Percentiles rank a stretch among this genome's conserved stretches.
Conservation (phyloP, 371 early-diverging fungal genomes). For the Furculomyces boomerangus region DNA sequence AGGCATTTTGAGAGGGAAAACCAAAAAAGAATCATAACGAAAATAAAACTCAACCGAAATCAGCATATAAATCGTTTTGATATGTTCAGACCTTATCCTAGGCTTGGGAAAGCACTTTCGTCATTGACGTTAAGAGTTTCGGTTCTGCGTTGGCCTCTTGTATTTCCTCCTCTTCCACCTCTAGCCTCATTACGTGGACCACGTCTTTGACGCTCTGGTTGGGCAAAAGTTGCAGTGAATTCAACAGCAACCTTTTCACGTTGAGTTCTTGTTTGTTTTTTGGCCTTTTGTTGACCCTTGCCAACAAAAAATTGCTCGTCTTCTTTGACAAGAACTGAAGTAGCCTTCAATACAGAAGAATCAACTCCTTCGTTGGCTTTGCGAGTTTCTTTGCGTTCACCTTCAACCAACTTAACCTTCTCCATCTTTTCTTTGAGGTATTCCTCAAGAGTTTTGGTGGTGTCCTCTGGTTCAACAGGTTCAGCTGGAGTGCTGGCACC, state of each 20-base stretch:
- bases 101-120: conserved; percentile 19
- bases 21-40: no score
- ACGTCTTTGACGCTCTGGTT: conserved; percentile 1
- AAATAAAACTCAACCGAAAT: no score
- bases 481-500: neutral
- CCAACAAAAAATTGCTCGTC: conserved; percentile 16
- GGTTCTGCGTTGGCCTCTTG: neutral
- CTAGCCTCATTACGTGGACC: neutral
- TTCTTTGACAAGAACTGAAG: conserved; percentile 7
- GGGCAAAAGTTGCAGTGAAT: neutral
- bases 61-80: no score
- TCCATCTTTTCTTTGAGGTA: conserved; percentile 15
- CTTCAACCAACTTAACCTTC: conserved; percentile 2
- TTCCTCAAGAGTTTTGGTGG: conserved; percentile 21
- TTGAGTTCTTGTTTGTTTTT: conserved; percentile 14
- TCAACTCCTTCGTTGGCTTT: conserved; percentile 26
- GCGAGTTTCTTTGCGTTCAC: conserved; percentile 7
- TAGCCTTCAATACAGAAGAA: conserved; percentile 14
- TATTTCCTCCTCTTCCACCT: neutral
- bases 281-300: conserved; percentile 9
- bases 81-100: no score
- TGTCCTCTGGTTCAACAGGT: conserved; percentile 12
- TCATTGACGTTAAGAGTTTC: conserved; percentile 17
- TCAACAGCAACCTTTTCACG: neutral
- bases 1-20: no score